Conservation (phyloP, 2,329 filamentous ascomycete genomes). For the Endoconidiophora laricicola region DNA sequence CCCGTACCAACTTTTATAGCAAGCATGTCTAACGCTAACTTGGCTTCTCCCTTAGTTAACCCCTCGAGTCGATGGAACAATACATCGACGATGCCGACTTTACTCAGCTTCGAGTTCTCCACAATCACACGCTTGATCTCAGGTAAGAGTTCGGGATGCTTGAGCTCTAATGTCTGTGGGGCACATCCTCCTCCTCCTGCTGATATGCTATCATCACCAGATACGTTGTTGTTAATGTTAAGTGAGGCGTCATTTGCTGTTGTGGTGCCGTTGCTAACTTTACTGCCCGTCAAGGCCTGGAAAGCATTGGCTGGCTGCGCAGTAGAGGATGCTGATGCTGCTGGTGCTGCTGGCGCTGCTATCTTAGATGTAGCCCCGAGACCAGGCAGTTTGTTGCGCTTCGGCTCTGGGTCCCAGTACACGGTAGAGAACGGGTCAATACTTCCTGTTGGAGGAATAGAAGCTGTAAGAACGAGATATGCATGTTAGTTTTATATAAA, state of each 20-base stretch:
- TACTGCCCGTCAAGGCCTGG: constrained; percentile 16
- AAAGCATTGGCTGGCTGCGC: constrained; percentile 23
- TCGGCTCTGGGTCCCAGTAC: constrained; percentile 51
- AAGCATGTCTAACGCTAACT: constrained; percentile 26
- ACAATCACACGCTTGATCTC: constrained; percentile 27
- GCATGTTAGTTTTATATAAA: constrained; percentile 15
- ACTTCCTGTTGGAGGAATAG: constrained; percentile 30
- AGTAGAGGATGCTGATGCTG: constrained; percentile 11
- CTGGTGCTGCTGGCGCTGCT: constrained; percentile 15
- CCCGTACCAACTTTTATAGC: constrained; percentile 25
- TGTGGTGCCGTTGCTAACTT: constrained; percentile 18
- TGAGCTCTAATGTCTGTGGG: constrained; percentile 20
- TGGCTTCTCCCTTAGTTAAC: constrained; percentile 25
- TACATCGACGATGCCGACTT: constrained; percentile 25
- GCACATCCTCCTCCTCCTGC: constrained; percentile 16
- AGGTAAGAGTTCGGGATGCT: constrained; percentile 21
- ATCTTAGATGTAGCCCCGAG: constrained; percentile 11
- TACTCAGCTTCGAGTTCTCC: constrained; percentile 24
- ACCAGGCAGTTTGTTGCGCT: constrained; percentile 13
- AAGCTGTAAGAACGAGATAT: constrained; percentile 20
- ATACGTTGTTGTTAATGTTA: constrained; percentile 62
- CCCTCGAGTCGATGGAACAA: constrained; percentile 24
- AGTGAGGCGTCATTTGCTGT: constrained; percentile 61
- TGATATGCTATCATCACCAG: constrained; percentile 20
- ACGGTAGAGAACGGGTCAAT: constrained; percentile 73